Percentiles rank a stretch among this genome's conserved stretches.
Conservation (phyloP, 2,329 filamentous ascomycete genomes). For the Dothidotthia symphoricarpi region DNA sequence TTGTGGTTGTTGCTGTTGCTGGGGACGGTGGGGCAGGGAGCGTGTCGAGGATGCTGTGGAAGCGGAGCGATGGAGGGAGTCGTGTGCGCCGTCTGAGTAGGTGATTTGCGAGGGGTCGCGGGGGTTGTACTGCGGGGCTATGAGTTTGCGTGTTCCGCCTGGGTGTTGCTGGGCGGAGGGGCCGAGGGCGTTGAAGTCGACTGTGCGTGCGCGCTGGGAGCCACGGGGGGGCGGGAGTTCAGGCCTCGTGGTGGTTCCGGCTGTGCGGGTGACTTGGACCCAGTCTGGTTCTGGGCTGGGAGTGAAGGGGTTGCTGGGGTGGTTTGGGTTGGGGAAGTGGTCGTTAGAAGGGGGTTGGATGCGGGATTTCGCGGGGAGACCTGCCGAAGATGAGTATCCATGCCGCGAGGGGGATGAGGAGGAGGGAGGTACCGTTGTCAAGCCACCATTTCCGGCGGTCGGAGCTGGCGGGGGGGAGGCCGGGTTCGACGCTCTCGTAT, state of each 20-base stretch:
- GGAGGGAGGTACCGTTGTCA: constrained; percentile 60
- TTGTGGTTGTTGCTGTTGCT: constrained; percentile 12
- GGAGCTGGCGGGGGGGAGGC: constrained; percentile 63
- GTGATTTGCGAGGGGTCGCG: constrained; percentile 20
- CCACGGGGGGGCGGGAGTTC: constrained; percentile 36
- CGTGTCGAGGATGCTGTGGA: constrained; percentile 26
- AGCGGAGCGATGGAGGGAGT: constrained; percentile 22
- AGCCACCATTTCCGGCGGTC: constrained; percentile 66
- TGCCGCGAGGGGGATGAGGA: constrained; percentile 35
- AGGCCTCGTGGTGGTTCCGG: constrained; percentile 16
- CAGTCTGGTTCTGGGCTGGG: constrained; percentile 76
- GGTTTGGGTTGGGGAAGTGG: constrained; percentile 67
- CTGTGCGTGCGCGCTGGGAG: constrained; percentile 27
- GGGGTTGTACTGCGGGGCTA: constrained; percentile 30
- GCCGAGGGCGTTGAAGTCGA: constrained; percentile 29
- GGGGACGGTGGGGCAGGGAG: constrained; percentile 24
- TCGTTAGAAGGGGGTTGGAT: constrained; percentile 64
- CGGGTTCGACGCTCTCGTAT: constrained; percentile 79
- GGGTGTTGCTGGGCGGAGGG: constrained; percentile 8
- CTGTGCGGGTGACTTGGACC: constrained; percentile 55
- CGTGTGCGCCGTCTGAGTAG: constrained; percentile 22
- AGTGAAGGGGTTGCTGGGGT: constrained; percentile 79
- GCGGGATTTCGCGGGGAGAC: constrained; percentile 71
- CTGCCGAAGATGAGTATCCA: constrained; percentile 41
- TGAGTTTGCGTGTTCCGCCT: constrained; percentile 32